These are phyloP conservation scores for Botrytis porri DNA, from an alignment of 2,329 filamentous ascomycete genomes.

Conservation along the genomic window DNA sequence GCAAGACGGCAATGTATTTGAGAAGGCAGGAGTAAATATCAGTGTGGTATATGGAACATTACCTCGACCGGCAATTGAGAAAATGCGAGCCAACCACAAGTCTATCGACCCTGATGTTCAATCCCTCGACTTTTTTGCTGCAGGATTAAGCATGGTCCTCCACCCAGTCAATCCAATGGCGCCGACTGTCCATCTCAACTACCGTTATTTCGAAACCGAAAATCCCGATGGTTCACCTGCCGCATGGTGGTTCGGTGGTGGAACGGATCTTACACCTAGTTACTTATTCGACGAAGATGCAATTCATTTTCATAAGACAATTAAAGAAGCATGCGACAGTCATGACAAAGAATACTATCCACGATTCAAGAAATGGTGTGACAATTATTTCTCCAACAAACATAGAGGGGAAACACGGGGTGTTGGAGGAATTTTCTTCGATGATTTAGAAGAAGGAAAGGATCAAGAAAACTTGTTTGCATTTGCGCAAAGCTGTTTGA, in stretches of 20 bases:
- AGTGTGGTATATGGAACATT: conserved; percentile 92
- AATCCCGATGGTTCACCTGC: conserved; percentile 76
- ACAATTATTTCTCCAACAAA: conserved; percentile 94
- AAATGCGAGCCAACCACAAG: conserved; percentile 95
- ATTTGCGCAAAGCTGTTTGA: conserved; percentile 81
- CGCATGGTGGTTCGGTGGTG: conserved; percentile 98
- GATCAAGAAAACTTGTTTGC: conserved; percentile 87
- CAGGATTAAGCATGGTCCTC: conserved; percentile 86
- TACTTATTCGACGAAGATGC: conserved; percentile 98
- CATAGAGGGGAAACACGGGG: conserved; percentile 85
- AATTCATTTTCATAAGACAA: conserved; percentile 90
- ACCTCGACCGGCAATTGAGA: conserved; percentile 79
- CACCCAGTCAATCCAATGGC: conserved; percentile 96
- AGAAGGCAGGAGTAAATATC: conserved; percentile 95
- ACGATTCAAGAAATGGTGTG: conserved; percentile 96
- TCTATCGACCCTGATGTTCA: conserved; percentile 76
- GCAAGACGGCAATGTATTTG: conserved; percentile 94
- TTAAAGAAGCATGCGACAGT: conserved; percentile 89
- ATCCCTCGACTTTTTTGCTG: conserved; percentile 89
- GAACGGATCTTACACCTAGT: conserved; percentile 85
- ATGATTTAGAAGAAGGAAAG: conserved; percentile 86
- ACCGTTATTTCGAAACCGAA: conserved; percentile 96
- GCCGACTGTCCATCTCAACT: conserved; percentile 96
- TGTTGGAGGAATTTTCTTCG: conserved; percentile 96
- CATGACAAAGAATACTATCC: conserved; percentile 92